These are phyloP conservation scores for Ustulina deusta DNA, from an alignment of 2,329 filamentous ascomycete genomes.

Conservation along the genomic window DNA sequence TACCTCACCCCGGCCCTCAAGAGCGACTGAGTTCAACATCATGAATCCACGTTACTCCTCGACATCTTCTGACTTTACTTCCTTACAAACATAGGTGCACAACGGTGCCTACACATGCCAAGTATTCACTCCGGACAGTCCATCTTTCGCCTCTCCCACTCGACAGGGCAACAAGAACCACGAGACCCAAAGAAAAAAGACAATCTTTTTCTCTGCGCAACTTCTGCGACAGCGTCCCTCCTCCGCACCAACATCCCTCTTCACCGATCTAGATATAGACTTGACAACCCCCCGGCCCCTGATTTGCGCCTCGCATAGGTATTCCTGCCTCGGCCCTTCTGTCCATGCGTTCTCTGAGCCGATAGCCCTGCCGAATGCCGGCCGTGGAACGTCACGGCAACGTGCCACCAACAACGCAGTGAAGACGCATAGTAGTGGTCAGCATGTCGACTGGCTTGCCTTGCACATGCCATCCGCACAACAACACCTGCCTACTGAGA, in stretches of 20 bases:
- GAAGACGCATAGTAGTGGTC: slow-evolving; percentile 20
- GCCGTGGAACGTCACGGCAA: slow-evolving; percentile 26
- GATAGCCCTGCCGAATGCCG: slow-evolving; percentile 26
- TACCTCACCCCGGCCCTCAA: not conserved
- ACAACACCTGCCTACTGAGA: slow-evolving; percentile 29
- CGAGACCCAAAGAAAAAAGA: not conserved
- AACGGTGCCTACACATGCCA: not conserved
- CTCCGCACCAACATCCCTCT: slow-evolving; percentile 9
- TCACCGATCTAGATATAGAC: not conserved
- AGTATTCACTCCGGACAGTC: not conserved
- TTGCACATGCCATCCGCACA: slow-evolving; percentile 36
- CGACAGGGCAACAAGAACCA: not conserved
- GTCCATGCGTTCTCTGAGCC: slow-evolving; percentile 32
- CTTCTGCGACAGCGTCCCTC: slow-evolving; percentile 18
- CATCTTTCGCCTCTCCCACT: not conserved
- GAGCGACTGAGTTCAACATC: slow-evolving; percentile 18
- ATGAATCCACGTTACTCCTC: slow-evolving; percentile 6
- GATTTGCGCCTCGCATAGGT: not conserved
- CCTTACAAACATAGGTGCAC: not conserved
- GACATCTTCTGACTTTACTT: not conserved
- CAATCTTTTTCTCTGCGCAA: slow-evolving; percentile 17
- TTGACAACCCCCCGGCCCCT: not conserved
- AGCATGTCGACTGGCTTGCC: slow-evolving; percentile 42
- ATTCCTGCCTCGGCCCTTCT: not conserved
- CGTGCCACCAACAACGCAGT: slow-evolving; percentile 18